These are phyloP conservation scores for Choanephora cucurbitarum DNA, from an alignment of 371 early-diverging fungal genomes.

Conservation along the genomic window DNA sequence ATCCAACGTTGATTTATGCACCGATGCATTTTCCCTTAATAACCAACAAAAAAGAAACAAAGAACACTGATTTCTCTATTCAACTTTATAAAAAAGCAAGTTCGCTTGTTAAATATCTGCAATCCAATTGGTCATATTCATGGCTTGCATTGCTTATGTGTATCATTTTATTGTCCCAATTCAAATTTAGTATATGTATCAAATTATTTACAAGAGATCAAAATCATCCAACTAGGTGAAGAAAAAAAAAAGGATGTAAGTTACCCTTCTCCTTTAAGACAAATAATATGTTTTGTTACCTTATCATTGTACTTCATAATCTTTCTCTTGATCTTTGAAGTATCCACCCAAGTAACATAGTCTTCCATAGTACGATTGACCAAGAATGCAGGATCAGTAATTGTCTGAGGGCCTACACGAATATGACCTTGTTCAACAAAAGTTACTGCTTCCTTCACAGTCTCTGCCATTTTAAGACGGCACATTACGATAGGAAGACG, in stretches of 20 bases:
- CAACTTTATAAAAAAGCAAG: too few species aligned
- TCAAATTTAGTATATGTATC: too few species aligned
- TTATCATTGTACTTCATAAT: conserved; percentile 97
- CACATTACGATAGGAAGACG: conserved; percentile 96
- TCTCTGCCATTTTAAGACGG: conserved; percentile 95
- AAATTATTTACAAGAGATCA: conserved; percentile 61
- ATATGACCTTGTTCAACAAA: conserved; percentile 98
- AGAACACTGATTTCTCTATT: too few species aligned
- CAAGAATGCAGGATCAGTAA: conserved; percentile 92
- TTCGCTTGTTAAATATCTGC: too few species aligned
- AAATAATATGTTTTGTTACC: conserved; percentile 47
- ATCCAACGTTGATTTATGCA: too few species aligned
- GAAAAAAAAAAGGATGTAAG: too few species aligned
- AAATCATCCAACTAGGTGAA: conserved; percentile 70
- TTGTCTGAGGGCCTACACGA: conserved; percentile 91
- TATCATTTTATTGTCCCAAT: too few species aligned
- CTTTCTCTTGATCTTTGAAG: conserved; percentile 97
- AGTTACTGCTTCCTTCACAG: conserved; percentile 91
- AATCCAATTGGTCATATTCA: too few species aligned
- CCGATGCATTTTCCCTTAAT: too few species aligned
- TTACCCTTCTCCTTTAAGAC: too few species aligned
- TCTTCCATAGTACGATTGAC: conserved; percentile 95
- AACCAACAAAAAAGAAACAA: too few species aligned
- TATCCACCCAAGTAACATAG: conserved; percentile 98
- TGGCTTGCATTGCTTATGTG: too few species aligned